phyloP scores from a whole-genome alignment of 2,329 filamentous ascomycete species.

The Hymenoscyphus scutula region DNA sequence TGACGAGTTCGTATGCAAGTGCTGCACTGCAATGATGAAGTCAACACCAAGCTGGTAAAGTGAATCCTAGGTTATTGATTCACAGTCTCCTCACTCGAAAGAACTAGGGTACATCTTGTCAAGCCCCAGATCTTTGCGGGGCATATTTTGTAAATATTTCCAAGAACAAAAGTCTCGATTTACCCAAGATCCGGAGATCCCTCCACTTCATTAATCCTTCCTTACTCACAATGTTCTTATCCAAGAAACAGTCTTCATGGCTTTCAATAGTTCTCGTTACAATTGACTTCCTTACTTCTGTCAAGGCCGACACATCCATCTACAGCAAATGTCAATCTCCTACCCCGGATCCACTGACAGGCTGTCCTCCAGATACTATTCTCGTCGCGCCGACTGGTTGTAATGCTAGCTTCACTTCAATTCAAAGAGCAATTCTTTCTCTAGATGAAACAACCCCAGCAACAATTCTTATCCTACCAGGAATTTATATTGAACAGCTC shows the following conservation, averaged over 20 bases:
- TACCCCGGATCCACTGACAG: slow-evolving; percentile 34
- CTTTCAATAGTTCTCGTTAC: neutral
- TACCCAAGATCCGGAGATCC: neutral
- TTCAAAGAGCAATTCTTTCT: slow-evolving; percentile 42
- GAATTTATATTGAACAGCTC: slow-evolving; percentile 57
- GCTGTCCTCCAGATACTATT: slow-evolving; percentile 43
- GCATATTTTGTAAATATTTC: neutral
- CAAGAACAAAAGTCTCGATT: neutral
- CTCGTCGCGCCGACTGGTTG: slow-evolving; percentile 40
- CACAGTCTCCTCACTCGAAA: neutral
- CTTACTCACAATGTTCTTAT: neutral
- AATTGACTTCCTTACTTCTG: neutral
- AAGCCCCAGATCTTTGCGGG: neutral
- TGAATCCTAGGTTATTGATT: neutral
- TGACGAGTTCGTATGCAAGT: neutral
- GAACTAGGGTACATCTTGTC: too few relatives aligned
- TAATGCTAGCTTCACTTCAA: slow-evolving; percentile 39
- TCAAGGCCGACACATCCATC: slow-evolving; percentile 8
- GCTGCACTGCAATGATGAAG: neutral
- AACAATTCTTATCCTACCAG: slow-evolving; percentile 58
- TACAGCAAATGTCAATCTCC: slow-evolving; percentile 17
- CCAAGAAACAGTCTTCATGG: neutral
- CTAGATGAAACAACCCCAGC: slow-evolving; percentile 30
- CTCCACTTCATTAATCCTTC: neutral
- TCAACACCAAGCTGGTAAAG: neutral